Evolutionary conservation across 139 green algal species (phyloP), one percentile per base, ranked within the genome.

Genomic region (Tetradesmus obliquus): DNA sequence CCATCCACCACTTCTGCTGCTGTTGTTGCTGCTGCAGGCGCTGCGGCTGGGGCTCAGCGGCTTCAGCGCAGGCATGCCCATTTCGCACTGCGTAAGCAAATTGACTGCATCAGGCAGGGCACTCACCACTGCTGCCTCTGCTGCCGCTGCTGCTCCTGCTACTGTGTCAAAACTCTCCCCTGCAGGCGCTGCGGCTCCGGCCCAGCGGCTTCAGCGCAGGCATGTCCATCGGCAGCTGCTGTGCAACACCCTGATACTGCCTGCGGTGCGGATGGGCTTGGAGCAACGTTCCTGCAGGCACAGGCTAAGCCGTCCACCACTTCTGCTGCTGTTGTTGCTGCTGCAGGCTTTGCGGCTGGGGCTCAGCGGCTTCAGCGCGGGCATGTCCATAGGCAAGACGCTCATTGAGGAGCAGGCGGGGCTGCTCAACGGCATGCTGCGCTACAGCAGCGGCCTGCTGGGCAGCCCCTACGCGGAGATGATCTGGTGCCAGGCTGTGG

Each of bases 341-440:
- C 19, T 60, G 22, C 71, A 82, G 51, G 89, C 82, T 1, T n/a
- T 92, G 17, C 84, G 84, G 10, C 9, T 89, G 45, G 89, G 89
- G 66, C 45, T 87, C 3, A 62, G 79, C 5, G 89, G 89, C 53
- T 89, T 92, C 66, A 71, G 53, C 24, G 81, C 81, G 22, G 89
- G 89, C 89, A 19, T 89, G 62, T 79, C 62, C 22, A 72, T 92
- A 8, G 89, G 89, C 60, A 82, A 82, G 12, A 54, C 66, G 6
- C 62, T 92, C 13, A 89, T 92, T 19, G 89, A 92, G 82, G 82
- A 92, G 82, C 89, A 92, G 89, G 66, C 89, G 20, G 51, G n/a
- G 10, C 58, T 92, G 69, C 89, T 92, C 8, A 84, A 72, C 32
- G 55, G 22, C 10, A 53, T 89, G 82, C 82, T 92, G 9, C 8